These are phyloP conservation scores for Bolboschoenus planiculmis DNA, from an alignment of 176 grass and related monocot species.

Conservation along the genomic window DNA sequence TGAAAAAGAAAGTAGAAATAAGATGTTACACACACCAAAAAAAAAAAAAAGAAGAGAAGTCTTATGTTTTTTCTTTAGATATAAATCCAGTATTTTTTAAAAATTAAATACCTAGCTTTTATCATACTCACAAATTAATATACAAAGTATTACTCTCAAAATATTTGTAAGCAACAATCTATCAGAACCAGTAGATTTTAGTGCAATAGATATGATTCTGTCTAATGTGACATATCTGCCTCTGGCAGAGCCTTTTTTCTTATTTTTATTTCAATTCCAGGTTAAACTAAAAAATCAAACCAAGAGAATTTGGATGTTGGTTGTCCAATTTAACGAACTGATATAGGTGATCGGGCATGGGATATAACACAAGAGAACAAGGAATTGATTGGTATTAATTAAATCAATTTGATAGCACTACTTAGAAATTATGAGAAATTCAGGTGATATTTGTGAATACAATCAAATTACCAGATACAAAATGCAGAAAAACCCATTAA, in stretches of 20 bases:
- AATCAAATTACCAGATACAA: background rate
- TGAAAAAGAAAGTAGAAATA: slow-evolving; percentile 26
- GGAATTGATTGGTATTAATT: background rate
- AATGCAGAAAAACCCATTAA: background rate
- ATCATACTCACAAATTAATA: background rate
- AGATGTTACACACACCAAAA: too few species aligned
- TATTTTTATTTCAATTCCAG: background rate
- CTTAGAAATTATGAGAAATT: background rate
- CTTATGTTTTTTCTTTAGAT: background rate
- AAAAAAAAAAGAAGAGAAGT: background rate
- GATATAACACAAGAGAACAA: background rate
- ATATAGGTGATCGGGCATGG: background rate
- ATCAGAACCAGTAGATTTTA: background rate
- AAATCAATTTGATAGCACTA: background rate
- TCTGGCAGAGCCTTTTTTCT: background rate
- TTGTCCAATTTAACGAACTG: background rate
- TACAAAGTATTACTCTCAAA: background rate
- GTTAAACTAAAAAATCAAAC: background rate
- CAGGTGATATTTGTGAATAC: background rate
- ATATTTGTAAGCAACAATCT: background rate
- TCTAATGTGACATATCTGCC: too few species aligned
- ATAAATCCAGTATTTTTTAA: background rate
- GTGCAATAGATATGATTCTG: too few species aligned
- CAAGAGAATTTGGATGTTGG: background rate
- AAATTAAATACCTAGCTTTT: background rate